Conservation (phyloP, 129 eudicot genomes). For the Helianthus tuberosus region DNA sequence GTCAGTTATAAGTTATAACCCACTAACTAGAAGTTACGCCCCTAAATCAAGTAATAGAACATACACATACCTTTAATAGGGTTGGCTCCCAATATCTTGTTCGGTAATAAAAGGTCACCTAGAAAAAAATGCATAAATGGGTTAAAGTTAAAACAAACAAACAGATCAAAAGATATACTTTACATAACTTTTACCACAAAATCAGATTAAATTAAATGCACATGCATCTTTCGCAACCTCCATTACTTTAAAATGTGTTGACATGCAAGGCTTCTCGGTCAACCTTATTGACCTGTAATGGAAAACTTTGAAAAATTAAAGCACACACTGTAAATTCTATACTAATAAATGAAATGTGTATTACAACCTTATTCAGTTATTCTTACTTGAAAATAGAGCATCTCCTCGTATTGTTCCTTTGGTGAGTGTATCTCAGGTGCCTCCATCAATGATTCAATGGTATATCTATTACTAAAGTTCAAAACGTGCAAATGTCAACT, state of each 20-base stretch:
- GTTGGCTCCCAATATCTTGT: no score
- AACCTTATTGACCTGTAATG: slow-evolving; percentile 96
- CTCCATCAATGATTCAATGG: slow-evolving; percentile 98
- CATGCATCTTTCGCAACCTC: slow-evolving; percentile 89
- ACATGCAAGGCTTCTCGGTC: slow-evolving; percentile 97
- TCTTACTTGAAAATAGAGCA: slow-evolving; percentile 78
- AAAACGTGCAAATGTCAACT: not conserved
- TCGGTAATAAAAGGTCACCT: no score
- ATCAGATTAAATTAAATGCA: slow-evolving; percentile 36
- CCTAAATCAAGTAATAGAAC: no score
- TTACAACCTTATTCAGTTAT: not conserved
- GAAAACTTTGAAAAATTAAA: slow-evolving; percentile 49
- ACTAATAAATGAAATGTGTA: no score
- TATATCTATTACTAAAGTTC: slow-evolving; percentile 54
- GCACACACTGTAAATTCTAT: no score
- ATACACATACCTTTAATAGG: no score
- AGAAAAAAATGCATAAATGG: no score
- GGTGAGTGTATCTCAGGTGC: slow-evolving; percentile 65
- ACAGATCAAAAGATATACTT: no score
- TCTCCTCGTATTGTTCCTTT: slow-evolving; percentile 85
- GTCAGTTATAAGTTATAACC: no score
- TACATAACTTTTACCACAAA: no score
- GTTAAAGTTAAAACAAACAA: not conserved
- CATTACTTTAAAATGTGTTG: slow-evolving; percentile 94
- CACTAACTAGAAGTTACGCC: no score